Evolutionary conservation across 2,329 filamentous ascomycete species (phyloP).

Genomic region (Phyllosticta capitalensis): DNA sequence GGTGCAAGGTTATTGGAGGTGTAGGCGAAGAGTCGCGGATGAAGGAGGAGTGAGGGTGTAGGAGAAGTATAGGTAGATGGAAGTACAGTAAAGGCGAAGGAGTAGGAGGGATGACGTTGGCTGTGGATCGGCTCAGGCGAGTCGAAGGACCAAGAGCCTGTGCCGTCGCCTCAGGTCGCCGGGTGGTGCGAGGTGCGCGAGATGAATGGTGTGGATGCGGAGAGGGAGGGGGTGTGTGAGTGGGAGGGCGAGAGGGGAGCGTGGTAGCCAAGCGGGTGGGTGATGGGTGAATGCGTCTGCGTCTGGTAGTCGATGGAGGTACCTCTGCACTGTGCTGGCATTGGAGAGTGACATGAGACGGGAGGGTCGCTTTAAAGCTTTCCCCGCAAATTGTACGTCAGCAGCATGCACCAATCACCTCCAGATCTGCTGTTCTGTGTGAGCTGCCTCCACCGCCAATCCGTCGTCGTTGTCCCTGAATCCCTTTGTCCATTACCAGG

Average conservation of each 20-base stretch:
- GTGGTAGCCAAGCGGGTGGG: neutral
- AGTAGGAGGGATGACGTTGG: conserved; percentile 7
- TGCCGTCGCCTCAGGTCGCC: conserved; percentile 1
- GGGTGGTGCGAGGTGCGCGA: conserved; percentile 1
- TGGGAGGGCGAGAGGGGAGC: conserved; percentile 2
- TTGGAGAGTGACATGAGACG: conserved; percentile 6
- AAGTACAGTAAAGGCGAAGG: neutral
- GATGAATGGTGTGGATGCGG: conserved; percentile 2
- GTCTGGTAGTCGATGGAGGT: conserved; percentile 2
- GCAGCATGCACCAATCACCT: conserved; percentile 4
- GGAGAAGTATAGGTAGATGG: neutral
- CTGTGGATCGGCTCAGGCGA: conserved; percentile 8
- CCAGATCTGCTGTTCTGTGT: neutral
- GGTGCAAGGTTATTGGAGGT: neutral
- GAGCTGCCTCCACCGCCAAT: neutral
- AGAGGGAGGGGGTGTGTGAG: conserved; percentile 6
- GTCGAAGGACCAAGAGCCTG: neutral
- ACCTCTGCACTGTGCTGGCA: neutral
- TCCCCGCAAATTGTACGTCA: conserved; percentile 6
- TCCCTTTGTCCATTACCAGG: neutral
- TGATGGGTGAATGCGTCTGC: conserved; percentile 7
- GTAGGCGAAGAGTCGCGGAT: neutral
- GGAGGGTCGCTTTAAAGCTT: neutral
- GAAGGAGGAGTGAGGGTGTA: neutral
- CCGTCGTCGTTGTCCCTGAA: neutral